Evolutionary conservation across 495 filamentous ascomycete genomes (phyloP), one percentile per base, ranked within the genome.

Genomic region (Annulohypoxylon nitens): DNA sequence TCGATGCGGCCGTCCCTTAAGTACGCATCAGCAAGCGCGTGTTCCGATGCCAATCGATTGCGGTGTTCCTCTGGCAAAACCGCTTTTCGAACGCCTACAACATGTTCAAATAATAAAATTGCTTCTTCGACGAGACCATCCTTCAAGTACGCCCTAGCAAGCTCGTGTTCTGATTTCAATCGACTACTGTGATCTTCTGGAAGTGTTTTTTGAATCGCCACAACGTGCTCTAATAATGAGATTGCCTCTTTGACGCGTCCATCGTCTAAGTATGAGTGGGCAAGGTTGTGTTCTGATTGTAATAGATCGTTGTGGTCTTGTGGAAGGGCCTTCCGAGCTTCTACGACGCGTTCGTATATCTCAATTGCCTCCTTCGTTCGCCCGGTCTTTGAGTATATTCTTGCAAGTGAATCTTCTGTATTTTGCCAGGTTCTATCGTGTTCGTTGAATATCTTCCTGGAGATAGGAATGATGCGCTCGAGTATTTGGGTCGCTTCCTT

Each of bases 131-230:
- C 71, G 43, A 74, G 79, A 2, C n/a, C 8, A 33, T 67, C 53
- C 7, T 58, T 25, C 3, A 67, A 20, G 70, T 82, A 83, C 70
- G 79, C 76, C 18, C 45, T 11, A 3, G 16, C 47, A 23, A 50
- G 47, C 1, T 7, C 5, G 9, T 23, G 16, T 23, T 23, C 47
- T 50, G 47, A 50, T 9, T 0, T 16, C 10, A 47, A 47, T 20
- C 43, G 47, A 23, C 18, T 50, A 45, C 77, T 80, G 53, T 61
- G 81, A 11, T 48, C n/a, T 20, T 48, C 18, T 16, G 43, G 43
- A 1, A 48, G 11, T 7, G n/a, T n/a, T 7, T 48, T 48, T 11
- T n/a, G 14, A 7, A 50, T 23, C 1, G 48, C 48, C n/a, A 80
- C 65, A 30, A 80, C 66, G 61, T 80, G 58, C 53, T 81, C 63